These are phyloP conservation scores for Anaeramoeba flamelloides DNA, from an alignment of 78 protist species.

Conservation along the genomic window DNA sequence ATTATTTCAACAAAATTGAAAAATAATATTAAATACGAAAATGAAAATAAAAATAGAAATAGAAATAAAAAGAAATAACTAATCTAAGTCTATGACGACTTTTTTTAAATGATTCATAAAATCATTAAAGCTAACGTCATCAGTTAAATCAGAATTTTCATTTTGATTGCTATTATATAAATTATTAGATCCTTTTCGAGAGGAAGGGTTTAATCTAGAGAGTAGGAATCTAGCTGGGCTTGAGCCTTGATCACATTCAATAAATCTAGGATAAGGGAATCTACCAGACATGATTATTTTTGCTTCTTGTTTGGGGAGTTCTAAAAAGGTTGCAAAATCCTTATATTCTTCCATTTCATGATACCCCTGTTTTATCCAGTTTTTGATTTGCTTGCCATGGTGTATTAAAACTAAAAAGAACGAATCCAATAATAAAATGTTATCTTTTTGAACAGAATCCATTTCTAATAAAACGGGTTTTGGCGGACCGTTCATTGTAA, in stretches of 20 bases:
- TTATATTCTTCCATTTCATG: neutral
- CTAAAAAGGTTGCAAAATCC: neutral
- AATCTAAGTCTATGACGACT: too few relatives aligned
- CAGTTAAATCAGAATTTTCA: too few relatives aligned
- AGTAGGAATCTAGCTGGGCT: neutral
- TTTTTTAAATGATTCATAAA: too few relatives aligned
- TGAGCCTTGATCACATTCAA: neutral
- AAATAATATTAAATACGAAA: too few relatives aligned
- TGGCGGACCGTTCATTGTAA: constrained; percentile 22
- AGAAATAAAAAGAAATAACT: too few relatives aligned
- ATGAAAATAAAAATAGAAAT: too few relatives aligned
- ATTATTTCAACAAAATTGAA: too few relatives aligned
- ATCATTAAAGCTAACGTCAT: too few relatives aligned
- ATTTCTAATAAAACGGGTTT: neutral
- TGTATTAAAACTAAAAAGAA: constrained; percentile 82
- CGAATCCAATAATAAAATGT: constrained; percentile 81
- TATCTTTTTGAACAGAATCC: neutral
- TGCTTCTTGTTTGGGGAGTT: neutral
- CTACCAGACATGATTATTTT: neutral
- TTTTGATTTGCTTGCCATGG: constrained; percentile 78
- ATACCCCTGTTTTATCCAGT: constrained; percentile 53
- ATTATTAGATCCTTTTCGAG: too few relatives aligned
- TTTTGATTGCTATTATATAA: too few relatives aligned
- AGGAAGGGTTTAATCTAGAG: neutral
- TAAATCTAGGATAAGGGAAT: neutral